These are phyloP conservation scores for Phylloporus scabripes DNA, from an alignment of 768 basidiomycete species.

Conservation along the genomic window DNA sequence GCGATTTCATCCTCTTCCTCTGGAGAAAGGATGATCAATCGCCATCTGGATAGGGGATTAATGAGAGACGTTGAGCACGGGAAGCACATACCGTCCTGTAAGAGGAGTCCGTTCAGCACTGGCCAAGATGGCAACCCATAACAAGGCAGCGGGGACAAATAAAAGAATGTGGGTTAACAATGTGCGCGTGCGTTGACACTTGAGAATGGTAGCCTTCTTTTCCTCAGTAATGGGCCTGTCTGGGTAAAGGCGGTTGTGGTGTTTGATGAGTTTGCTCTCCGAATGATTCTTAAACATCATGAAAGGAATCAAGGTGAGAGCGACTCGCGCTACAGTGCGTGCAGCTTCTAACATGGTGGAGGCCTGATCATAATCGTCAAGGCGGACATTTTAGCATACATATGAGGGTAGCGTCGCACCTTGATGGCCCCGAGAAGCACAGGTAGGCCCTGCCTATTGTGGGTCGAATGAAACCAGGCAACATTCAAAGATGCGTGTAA, in stretches of 20 bases:
- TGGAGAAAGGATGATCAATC: conserved; percentile 83
- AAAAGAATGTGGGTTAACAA: conserved; percentile 50
- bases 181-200: conserved; percentile 45
- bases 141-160: conserved; percentile 53
- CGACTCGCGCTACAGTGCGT: conserved; percentile 64
- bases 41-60: conserved; percentile 51
- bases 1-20: conserved; percentile 91
- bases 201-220: conserved; percentile 43
- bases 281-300: conserved; percentile 55
- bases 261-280: conserved; percentile 46
- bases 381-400: neutral
- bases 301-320: conserved; percentile 69
- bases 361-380: conserved; percentile 38
- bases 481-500: neutral
- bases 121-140: conserved; percentile 66
- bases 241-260: conserved; percentile 31
- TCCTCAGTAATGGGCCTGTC: conserved; percentile 49
- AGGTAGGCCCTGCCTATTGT: conserved; percentile 30
- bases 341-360: conserved; percentile 70
- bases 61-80: neutral
- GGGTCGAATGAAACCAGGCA: conserved; percentile 40
- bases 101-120: conserved; percentile 75
- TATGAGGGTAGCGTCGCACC: conserved; percentile 28
- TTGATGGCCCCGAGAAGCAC: conserved; percentile 62
- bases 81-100: conserved; percentile 65